phyloP scores from a whole-genome alignment of 1,139 yeast genomes.

The Sugiyamaella grinbergsii region DNA sequence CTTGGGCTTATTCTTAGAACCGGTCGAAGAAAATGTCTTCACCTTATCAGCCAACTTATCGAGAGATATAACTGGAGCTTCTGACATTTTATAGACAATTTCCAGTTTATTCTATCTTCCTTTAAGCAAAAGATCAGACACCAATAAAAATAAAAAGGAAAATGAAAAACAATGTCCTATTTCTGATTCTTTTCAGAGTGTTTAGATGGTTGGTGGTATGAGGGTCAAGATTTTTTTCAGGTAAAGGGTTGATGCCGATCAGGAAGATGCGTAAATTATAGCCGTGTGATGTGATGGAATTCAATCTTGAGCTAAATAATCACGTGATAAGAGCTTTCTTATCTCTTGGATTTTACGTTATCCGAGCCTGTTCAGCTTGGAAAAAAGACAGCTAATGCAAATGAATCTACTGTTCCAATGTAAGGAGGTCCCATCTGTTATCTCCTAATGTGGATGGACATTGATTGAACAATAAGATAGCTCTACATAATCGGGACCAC shows the following conservation, averaged over 20 bases:
- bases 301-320: no score
- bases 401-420: no score
- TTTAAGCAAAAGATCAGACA: neutral
- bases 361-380: no score
- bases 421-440: no score
- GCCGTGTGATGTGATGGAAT: slow-evolving; percentile 12
- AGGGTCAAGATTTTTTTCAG: slow-evolving; percentile 13
- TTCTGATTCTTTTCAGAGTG: neutral
- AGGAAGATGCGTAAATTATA: neutral
- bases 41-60: slow-evolving; percentile 30
- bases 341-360: no score
- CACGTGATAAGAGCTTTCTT: no score
- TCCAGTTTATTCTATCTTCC: neutral
- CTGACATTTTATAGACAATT: slow-evolving; percentile 21
- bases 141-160: neutral
- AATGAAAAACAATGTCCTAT: neutral
- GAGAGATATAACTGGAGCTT: slow-evolving; percentile 23
- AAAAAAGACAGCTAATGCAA: no score
- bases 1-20: slow-evolving; percentile 20
- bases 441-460: no score
- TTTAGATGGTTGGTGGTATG: neutral
- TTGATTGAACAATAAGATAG: no score
- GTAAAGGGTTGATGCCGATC: slow-evolving; percentile 15
- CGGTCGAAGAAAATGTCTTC: slow-evolving; percentile 26
- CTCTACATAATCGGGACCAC: no score